Conservation (phyloP, 768 basidiomycete species). For the Pleurotus djamor region DNA sequence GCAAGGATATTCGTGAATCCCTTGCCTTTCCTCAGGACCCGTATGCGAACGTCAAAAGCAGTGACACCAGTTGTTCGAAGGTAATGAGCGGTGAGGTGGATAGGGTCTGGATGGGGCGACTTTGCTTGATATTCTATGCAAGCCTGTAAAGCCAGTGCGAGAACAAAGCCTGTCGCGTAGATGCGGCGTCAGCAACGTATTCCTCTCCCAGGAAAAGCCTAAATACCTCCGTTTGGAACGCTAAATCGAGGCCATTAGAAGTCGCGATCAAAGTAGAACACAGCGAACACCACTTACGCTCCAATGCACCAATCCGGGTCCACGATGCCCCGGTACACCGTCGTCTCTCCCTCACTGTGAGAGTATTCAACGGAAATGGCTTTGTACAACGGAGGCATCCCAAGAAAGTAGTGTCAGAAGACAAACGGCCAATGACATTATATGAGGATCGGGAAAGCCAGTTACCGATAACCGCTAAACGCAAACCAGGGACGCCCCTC, state of each 20-base stretch:
- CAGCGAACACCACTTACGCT: slow-evolving; percentile 29
- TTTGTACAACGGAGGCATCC: slow-evolving; percentile 38
- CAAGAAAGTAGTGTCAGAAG: neutral
- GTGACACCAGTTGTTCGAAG: slow-evolving; percentile 39
- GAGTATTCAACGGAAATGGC: slow-evolving; percentile 24
- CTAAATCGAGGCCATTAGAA: slow-evolving; percentile 22
- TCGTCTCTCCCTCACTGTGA: slow-evolving; percentile 12
- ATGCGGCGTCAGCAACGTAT: neutral
- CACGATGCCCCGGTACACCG: slow-evolving; percentile 33
- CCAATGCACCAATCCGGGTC: slow-evolving; percentile 44
- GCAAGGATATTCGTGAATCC: slow-evolving; percentile 58
- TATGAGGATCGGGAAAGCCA: neutral
- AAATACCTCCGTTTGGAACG: slow-evolving; percentile 51
- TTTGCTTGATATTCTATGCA: slow-evolving; percentile 48
- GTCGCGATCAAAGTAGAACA: slow-evolving; percentile 3
- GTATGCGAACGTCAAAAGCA: slow-evolving; percentile 46
- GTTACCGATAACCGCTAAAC: neutral
- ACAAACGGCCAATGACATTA: neutral
- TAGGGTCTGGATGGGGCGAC: slow-evolving; percentile 49
- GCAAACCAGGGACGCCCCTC: no score
- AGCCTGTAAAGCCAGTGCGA: slow-evolving; percentile 53
- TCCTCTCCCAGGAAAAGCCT: neutral
- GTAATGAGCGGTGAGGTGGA: slow-evolving; percentile 62
- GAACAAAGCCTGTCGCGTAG: slow-evolving; percentile 46
- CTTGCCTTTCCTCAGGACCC: slow-evolving; percentile 44